Evolutionary conservation across 805 yeast species (phyloP).

Genomic region (Dipodascopsis uninucleata): DNA sequence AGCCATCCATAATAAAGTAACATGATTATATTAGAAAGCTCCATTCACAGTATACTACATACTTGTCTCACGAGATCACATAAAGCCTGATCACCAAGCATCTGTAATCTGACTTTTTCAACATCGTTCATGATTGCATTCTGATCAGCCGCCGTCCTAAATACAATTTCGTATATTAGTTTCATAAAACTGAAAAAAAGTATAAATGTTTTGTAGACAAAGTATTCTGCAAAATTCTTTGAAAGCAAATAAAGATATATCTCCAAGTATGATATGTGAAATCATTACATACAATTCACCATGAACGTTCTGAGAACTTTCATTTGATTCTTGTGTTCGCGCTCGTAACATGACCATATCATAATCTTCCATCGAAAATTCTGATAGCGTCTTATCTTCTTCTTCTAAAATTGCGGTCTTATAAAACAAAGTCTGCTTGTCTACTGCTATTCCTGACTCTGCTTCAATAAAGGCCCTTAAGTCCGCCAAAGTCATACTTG

Average conservation of each 20-base stretch:
- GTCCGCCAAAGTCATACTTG: conserved; percentile 60
- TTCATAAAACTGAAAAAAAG: too few relatives aligned
- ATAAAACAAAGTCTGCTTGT: conserved; percentile 47
- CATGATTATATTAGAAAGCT: not conserved
- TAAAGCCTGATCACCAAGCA: conserved; percentile 36
- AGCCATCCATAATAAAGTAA: not conserved
- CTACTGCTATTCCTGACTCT: conserved; percentile 54
- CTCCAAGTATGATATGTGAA: too few relatives aligned
- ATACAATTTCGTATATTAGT: too few relatives aligned
- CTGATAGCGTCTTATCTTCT: conserved; percentile 42
- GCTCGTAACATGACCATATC: conserved; percentile 50
- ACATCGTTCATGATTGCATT: conserved; percentile 25
- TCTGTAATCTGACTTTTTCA: conserved; percentile 37
- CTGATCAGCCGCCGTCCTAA: conserved; percentile 7
- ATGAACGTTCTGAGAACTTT: too few relatives aligned
- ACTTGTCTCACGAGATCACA: conserved; percentile 34
- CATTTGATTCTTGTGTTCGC: conserved; percentile 2
- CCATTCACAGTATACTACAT: not conserved
- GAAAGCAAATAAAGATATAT: too few relatives aligned
- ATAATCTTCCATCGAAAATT: conserved; percentile 50
- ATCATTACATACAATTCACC: too few relatives aligned
- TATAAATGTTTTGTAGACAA: too few relatives aligned
- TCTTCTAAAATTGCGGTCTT: conserved; percentile 44
- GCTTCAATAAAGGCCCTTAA: conserved; percentile 69
- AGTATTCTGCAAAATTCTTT: too few relatives aligned